Evolutionary conservation across 768 basidiomycete genomes (phyloP).

Genomic region (Cyclocybe aegerita): DNA sequence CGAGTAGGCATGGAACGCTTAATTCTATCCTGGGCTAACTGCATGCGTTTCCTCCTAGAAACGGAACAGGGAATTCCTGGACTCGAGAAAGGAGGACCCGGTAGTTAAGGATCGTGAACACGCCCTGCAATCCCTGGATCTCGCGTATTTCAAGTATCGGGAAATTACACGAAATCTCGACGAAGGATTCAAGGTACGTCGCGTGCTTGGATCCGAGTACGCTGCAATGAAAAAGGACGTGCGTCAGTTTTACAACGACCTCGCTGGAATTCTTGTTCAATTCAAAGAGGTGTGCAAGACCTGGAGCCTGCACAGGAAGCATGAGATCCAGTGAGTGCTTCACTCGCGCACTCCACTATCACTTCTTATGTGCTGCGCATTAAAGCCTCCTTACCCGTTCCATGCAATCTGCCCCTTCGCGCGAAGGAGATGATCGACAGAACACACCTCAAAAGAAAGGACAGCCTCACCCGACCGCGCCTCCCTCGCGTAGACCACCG

Average conservation of each 20-base stretch:
- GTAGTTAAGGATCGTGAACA: slow-evolving; percentile 77
- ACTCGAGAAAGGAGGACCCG: slow-evolving; percentile 77
- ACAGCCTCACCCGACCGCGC: slow-evolving; percentile 3
- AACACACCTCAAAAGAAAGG: slow-evolving; percentile 3
- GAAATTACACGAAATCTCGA: slow-evolving; percentile 84
- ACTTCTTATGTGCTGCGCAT: slow-evolving; percentile 5
- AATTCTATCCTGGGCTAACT: background rate
- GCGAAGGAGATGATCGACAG: slow-evolving; percentile 15
- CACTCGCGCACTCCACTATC: background rate
- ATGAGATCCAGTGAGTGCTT: slow-evolving; percentile 68
- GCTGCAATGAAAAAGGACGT: background rate
- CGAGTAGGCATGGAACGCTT: slow-evolving; percentile 15
- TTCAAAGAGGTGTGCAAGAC: slow-evolving; percentile 76
- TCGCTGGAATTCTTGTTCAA: slow-evolving; percentile 66
- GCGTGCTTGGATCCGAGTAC: background rate
- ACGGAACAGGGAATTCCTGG: slow-evolving; percentile 69
- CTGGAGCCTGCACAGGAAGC: slow-evolving; percentile 71
- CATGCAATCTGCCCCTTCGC: slow-evolving; percentile 36
- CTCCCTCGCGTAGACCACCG: slow-evolving; percentile 13
- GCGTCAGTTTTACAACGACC: slow-evolving; percentile 86
- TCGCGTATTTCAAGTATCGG: slow-evolving; percentile 83
- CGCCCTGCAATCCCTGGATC: slow-evolving; percentile 78
- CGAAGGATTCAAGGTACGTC: slow-evolving; percentile 79
- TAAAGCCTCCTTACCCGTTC: slow-evolving; percentile 42
- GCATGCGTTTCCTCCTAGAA: slow-evolving; percentile 31